Evolutionary conservation across 768 basidiomycete genomes (phyloP), one percentile per base, ranked within the genome.

Genomic region (Rhodosporidiobolus sp.): DNA sequence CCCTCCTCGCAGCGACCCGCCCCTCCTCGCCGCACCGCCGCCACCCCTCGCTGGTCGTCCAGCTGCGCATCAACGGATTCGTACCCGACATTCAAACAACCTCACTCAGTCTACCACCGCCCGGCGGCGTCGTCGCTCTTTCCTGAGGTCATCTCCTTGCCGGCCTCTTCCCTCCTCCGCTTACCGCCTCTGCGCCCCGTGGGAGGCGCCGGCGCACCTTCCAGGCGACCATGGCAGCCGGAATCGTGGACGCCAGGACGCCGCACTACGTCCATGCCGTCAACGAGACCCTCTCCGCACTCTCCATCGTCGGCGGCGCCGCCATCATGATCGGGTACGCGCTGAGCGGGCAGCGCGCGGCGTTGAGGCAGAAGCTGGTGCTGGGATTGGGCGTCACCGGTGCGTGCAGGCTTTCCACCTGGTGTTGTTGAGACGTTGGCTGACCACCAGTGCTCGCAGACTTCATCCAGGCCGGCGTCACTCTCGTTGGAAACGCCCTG

Each of bases 341-440:
- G 8, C 2, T 59, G 16, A 20, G 62, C 17, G 22, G 62, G 1
- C 71, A 72, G 56, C 54, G 62, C 32, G 17, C 35, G 0, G 62
- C 63, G 38, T 48, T 72, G 32, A 38, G 71, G 14, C 66, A 63
- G 28, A 64, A 64, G 50, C 50, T 72, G 35, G 56, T 72, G 2
- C 61, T 62, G 6, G 71, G 55, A 0, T 45, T 72, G 12, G 71
- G 71, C 0, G 38, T 72, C 3, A 48, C 66, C 5, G 64, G 64
- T 65, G 64, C n/a, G 64, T 35, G 28, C 0, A 35, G 5, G 6
- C 20, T 19, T 3, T 20, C 24, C 20, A 28, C n/a, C 12, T n/a
- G n/a, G 10, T 1, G n/a, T 6, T n/a, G 30, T 55, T 12, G 17
- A 19, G 7, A 26, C 46, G 20, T n/a, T n/a, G n/a, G 16, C 30